phyloP scores from a whole-genome alignment of 352 stramenopile genomes.

The Phytophthora crassamura region DNA sequence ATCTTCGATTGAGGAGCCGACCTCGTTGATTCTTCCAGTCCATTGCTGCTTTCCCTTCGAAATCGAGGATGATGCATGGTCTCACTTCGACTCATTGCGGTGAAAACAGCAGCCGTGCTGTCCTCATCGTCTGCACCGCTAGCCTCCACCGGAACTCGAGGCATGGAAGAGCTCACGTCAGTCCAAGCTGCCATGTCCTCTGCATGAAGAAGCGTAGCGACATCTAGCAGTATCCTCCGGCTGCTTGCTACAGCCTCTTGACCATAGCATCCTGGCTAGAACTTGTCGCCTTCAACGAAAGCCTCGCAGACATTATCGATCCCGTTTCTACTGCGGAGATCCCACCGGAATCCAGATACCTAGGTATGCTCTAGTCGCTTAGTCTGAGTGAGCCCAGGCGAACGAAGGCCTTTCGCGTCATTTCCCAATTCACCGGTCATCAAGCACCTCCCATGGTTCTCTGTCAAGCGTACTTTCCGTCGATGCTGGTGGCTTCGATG shows the following conservation, averaged over 20 bases:
- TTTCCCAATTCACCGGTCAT: slow-evolving; percentile 21
- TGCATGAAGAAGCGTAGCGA: slow-evolving; percentile 28
- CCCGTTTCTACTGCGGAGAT: slow-evolving; percentile 16
- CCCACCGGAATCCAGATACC: slow-evolving; percentile 8
- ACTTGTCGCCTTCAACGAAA: slow-evolving; percentile 7
- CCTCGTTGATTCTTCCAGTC: too few relatives aligned
- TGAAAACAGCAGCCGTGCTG: slow-evolving; percentile 24
- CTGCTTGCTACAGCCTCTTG: slow-evolving; percentile 5
- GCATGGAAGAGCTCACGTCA: slow-evolving; percentile 12
- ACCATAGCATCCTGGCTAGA: background rate
- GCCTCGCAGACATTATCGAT: slow-evolving; percentile 6
- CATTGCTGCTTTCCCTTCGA: too few relatives aligned
- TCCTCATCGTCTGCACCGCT: too few relatives aligned
- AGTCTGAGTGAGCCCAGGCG: background rate
- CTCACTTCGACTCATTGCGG: slow-evolving; percentile 10
- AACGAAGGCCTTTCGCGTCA: slow-evolving; percentile 2
- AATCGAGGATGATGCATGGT: too few relatives aligned
- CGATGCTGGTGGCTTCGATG: slow-evolving; percentile 15
- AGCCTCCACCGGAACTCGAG: too few relatives aligned
- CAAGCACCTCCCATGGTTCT: slow-evolving; percentile 15
- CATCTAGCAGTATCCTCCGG: slow-evolving; percentile 11
- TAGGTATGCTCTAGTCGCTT: background rate
- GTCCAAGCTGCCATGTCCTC: slow-evolving; percentile 9
- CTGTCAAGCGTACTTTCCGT: slow-evolving; percentile 1
- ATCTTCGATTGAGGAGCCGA: too few relatives aligned